Evolutionary conservation across 2,329 filamentous ascomycete species (phyloP).

Genomic region (Colletotrichum cereale): DNA sequence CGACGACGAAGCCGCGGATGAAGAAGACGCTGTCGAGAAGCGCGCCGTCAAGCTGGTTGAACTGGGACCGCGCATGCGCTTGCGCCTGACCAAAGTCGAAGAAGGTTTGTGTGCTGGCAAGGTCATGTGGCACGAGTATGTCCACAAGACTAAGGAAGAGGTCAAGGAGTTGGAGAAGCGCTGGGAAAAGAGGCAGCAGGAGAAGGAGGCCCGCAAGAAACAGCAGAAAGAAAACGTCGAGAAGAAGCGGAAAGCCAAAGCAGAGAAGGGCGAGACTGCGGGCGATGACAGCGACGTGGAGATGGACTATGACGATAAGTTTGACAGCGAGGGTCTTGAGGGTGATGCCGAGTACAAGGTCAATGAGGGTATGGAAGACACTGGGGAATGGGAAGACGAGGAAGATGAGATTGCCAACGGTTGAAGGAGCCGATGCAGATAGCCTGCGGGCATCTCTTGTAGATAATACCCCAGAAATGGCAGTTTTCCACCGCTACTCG

Average conservation of each 20-base stretch:
- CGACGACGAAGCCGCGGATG: constrained; percentile 59
- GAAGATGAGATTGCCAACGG: constrained; percentile 55
- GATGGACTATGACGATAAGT: constrained; percentile 60
- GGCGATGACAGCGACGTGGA: constrained; percentile 54
- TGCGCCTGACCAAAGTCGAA: constrained; percentile 95
- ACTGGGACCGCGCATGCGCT: constrained; percentile 87
- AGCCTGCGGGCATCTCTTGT: neutral
- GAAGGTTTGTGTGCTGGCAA: constrained; percentile 91
- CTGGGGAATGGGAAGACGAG: constrained; percentile 66
- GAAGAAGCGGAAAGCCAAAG: constrained; percentile 75
- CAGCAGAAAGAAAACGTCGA: constrained; percentile 93
- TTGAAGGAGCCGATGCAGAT: constrained; percentile 25
- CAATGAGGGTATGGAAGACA: constrained; percentile 63
- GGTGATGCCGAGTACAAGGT: constrained; percentile 63
- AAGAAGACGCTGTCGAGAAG: constrained; percentile 77
- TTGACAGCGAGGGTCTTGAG: constrained; percentile 64
- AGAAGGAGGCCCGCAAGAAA: constrained; percentile 85
- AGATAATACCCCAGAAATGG: constrained; percentile 35
- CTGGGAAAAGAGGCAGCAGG: constrained; percentile 82
- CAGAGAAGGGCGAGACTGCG: constrained; percentile 51
- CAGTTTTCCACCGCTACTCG: neutral
- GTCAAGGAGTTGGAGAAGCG: constrained; percentile 82
- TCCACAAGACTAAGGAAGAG: constrained; percentile 86
- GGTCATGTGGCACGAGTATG: constrained; percentile 97
- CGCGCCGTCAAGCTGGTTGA: constrained; percentile 93